Percentiles rank a stretch among this genome's conserved stretches.
Evolutionary conservation across 495 filamentous ascomycete genomes (phyloP).

Genomic region (Sabuloglossum arenarium): DNA sequence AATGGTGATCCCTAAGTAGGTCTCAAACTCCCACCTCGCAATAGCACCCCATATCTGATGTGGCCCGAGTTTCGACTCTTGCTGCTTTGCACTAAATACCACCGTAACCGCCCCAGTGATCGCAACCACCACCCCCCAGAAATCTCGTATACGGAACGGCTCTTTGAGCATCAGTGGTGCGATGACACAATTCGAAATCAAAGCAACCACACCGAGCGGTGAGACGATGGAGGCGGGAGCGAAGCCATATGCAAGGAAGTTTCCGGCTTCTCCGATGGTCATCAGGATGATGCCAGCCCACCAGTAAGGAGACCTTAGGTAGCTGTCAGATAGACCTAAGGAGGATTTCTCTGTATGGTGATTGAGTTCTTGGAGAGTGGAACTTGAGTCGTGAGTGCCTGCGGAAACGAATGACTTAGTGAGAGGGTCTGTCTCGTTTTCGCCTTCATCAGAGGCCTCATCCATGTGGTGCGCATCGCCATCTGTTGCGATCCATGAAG

Average conservation of each 20-base stretch:
- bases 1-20: constrained; percentile 62
- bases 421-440: constrained; percentile 28
- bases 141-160: constrained; percentile 62
- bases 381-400: constrained; percentile 13
- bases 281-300: constrained; percentile 85
- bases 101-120: constrained; percentile 79
- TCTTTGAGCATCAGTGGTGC: constrained; percentile 87
- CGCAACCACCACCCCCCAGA: constrained; percentile 69
- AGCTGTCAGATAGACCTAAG: constrained; percentile 29
- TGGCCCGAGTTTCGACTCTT: constrained; percentile 78
- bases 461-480: constrained; percentile 10
- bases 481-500: constrained; percentile 3
- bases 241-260: constrained; percentile 95
- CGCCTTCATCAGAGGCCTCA: constrained; percentile 11
- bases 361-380: neutral
- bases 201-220: constrained; percentile 79
- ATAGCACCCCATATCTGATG: constrained; percentile 81
- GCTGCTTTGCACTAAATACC: constrained; percentile 74
- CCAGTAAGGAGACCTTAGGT: constrained; percentile 85
- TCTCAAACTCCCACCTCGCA: constrained; percentile 72
- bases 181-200: constrained; percentile 92
- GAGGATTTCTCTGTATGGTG: neutral
- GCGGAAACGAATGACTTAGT: constrained; percentile 23
- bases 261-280: constrained; percentile 80
- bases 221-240: constrained; percentile 98